These are phyloP conservation scores for Candida albicans DNA, from an alignment of 1,139 yeast genomes.

Conservation along the genomic window DNA sequence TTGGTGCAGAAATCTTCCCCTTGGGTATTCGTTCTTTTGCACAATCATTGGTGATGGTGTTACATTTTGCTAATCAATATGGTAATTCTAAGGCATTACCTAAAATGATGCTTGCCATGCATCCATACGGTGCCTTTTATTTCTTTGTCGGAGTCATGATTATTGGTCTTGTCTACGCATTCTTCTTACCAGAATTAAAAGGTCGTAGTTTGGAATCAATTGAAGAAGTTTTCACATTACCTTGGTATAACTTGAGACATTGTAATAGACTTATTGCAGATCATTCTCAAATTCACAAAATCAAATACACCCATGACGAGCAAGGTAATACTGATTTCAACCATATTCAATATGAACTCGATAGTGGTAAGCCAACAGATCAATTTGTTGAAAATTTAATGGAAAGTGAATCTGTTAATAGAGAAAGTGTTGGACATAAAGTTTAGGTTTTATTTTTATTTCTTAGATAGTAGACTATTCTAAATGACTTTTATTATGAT, in stretches of 20 bases:
- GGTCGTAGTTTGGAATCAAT: slow-evolving; percentile 57
- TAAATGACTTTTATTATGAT: too few species aligned
- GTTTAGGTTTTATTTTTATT: slow-evolving; percentile 2
- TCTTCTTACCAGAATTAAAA: slow-evolving; percentile 53
- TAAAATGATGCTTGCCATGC: slow-evolving; percentile 47
- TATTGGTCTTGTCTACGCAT: slow-evolving; percentile 46
- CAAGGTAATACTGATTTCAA: slow-evolving; percentile 24
- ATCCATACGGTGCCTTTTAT: slow-evolving; percentile 54
- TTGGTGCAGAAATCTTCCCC: slow-evolving; percentile 62
- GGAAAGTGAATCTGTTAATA: slow-evolving; percentile 3
- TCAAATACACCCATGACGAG: slow-evolving; percentile 17
- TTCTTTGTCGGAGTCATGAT: slow-evolving; percentile 49
- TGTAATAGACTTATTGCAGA: slow-evolving; percentile 55
- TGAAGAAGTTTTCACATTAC: slow-evolving; percentile 58
- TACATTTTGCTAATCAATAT: slow-evolving; percentile 61
- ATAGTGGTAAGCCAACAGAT: slow-evolving; percentile 16
- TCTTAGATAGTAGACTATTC: too few species aligned
- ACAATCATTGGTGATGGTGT: slow-evolving; percentile 53
- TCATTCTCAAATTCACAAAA: slow-evolving; percentile 45
- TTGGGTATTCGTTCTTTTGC: slow-evolving; percentile 55
- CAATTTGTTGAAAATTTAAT: slow-evolving; percentile 15
- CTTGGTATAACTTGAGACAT: slow-evolving; percentile 57
- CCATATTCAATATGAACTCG: slow-evolving; percentile 21
- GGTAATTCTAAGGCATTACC: slow-evolving; percentile 62
- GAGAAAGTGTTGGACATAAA: slow-evolving; percentile 9